Evolutionary conservation across 2,329 filamentous ascomycete species (phyloP), one percentile per base, ranked within the genome.

Genomic region (Ascocoryne sarcoides): DNA sequence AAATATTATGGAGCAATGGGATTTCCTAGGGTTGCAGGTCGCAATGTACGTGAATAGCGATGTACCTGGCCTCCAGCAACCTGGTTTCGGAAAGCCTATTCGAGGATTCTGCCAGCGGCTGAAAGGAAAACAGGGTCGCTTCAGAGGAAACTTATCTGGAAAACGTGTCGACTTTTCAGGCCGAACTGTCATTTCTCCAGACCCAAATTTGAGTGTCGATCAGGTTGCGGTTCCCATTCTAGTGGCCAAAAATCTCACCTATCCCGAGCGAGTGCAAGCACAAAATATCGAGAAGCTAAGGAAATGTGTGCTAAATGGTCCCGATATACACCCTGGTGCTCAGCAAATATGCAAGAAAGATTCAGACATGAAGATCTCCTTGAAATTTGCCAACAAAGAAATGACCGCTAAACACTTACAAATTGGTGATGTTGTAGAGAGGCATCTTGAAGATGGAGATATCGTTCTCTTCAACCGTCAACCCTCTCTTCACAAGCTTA

Each of bases 111-210:
- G 90, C 46, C 92, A 96, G 63, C 79, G 92, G 12, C 65, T 98
- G 35, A 98, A 98, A 65, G 92, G 92, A 52, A 98, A 98, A 59
- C 90, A 96, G 59, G 92, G 92, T 40, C 85, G 92, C 40, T 98
- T 98, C 64, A 82, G 92, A 65, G 92, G 93, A 43, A 98, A 98
- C 56, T 64, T 98, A 44, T 96, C 90, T 0, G 92, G 92, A 60
- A 98, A 98, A 65, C 90, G 92, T 73, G 92, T 98, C 39, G 90
- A 98, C 60, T 98, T 96, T 63, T 98, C 92, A 9, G 92, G 88
- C 14, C 80, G 92, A 61, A 98, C 92, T 0, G 92, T 98, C 62
- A 98, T 98, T 62, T 95, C 89, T 1, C 92, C 92, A 0, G 92
- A 98, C 62, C 92, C 92, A 3, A 98, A 98, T 54, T 63, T 98